Percentiles rank a stretch among this genome's conserved stretches.
These are phyloP conservation scores for Colletotrichum sp. DNA, from an alignment of 2,329 filamentous ascomycete species.

Conservation along the genomic window DNA sequence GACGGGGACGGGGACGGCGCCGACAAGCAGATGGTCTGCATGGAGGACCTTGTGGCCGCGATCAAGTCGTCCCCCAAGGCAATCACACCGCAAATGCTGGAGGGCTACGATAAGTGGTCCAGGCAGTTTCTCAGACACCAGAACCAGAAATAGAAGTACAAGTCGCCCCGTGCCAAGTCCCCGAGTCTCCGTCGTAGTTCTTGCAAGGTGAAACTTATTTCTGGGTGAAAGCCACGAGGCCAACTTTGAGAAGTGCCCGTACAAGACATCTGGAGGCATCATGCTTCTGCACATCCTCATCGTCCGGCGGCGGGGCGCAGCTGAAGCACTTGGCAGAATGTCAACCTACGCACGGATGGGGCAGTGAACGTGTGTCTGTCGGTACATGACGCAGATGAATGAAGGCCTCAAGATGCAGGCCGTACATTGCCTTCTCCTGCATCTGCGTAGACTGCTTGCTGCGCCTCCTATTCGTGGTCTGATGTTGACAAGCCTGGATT, in stretches of 20 bases:
- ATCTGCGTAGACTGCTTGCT: background rate
- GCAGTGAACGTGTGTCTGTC: background rate
- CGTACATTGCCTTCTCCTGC: background rate
- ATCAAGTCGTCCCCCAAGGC: conserved; percentile 55
- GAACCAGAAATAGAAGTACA: conserved; percentile 10
- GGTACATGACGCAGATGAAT: background rate
- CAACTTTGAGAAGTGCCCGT: background rate
- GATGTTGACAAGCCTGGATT: background rate
- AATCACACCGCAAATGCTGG: conserved; percentile 63
- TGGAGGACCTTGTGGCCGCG: conserved; percentile 48
- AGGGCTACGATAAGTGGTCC: conserved; percentile 63
- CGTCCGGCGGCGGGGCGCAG: background rate
- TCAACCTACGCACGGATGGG: background rate
- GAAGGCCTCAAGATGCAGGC: background rate
- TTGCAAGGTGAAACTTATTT: background rate
- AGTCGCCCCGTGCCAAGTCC: background rate
- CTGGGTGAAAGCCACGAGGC: background rate
- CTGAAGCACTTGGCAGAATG: background rate
- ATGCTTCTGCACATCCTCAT: background rate
- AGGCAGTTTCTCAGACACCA: conserved; percentile 25
- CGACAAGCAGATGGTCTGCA: conserved; percentile 30
- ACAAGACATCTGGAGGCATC: background rate
- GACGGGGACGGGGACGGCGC: background rate
- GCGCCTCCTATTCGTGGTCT: background rate
- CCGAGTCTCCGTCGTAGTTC: background rate